Percentiles rank a stretch among this genome's conserved stretches.
These are phyloP conservation scores for Vitis cinerea DNA, from an alignment of 164 flowering plant genomes.

Conservation along the genomic window DNA sequence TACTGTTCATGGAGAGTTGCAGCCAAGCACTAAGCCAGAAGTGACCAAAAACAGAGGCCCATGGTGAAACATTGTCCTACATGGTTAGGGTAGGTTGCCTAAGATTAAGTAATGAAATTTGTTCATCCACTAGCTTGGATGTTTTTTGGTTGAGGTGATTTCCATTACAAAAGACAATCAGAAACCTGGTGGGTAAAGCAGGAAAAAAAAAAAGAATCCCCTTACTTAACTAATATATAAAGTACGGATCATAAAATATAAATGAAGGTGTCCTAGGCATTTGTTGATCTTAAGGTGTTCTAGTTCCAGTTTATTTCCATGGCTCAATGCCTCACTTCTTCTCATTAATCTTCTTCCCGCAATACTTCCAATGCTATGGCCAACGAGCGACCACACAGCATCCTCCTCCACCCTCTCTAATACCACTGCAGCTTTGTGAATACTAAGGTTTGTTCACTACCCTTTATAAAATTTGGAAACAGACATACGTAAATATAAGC, in stretches of 20 bases:
- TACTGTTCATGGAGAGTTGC: no score
- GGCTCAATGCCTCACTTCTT: not conserved
- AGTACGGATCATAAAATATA: not conserved
- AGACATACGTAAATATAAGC: not conserved
- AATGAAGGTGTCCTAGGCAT: not conserved
- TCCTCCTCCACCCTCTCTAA: no score
- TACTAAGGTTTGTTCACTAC: conserved; percentile 3
- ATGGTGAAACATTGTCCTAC: no score
- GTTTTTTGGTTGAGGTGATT: no score
- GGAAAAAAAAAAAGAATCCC: not conserved
- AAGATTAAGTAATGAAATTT: no score
- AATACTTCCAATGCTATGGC: conserved; percentile 8
- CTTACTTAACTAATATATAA: no score
- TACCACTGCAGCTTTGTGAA: not conserved
- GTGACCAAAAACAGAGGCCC: no score
- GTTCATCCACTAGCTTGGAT: no score
- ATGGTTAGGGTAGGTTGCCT: no score
- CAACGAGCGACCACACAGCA: not conserved
- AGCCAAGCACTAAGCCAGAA: no score
- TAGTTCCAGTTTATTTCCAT: conserved; percentile 1
- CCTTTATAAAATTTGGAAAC: not conserved
- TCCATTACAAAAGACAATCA: no score
- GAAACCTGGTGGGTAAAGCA: no score
- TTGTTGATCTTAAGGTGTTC: not conserved
- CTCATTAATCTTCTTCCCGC: not conserved